These are phyloP conservation scores for Babesia sp. DNA, from an alignment of 169 alveolate species.

Conservation along the genomic window DNA sequence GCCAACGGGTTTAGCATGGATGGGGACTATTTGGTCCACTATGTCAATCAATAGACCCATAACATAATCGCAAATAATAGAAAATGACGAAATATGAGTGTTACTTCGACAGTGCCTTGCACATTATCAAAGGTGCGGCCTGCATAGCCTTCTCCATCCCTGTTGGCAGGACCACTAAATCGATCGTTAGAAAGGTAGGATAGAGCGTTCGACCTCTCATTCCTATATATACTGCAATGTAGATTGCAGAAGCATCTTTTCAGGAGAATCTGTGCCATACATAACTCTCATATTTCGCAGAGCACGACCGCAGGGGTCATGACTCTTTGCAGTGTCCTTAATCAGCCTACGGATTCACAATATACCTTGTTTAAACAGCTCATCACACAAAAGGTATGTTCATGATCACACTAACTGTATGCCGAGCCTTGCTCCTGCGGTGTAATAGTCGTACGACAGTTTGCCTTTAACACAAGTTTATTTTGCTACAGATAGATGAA, in stretches of 20 bases:
- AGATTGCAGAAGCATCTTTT: not conserved
- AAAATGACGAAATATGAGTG: conserved; percentile 61
- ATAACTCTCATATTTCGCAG: conserved; percentile 1
- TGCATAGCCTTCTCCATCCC: conserved; percentile 78
- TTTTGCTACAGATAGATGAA: conserved; percentile 60
- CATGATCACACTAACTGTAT: not conserved
- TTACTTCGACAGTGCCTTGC: conserved; percentile 75
- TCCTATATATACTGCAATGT: not conserved
- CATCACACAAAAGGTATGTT: conserved; percentile 41
- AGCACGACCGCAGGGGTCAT: conserved; percentile 37
- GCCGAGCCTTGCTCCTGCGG: not conserved
- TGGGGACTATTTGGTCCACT: not conserved
- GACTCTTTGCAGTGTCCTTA: conserved; percentile 40
- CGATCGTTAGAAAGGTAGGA: conserved; percentile 64
- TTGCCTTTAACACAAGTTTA: no score
- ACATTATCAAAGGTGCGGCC: conserved; percentile 81
- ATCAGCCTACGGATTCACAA: conserved; percentile 50
- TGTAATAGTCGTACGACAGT: no score
- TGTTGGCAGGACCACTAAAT: conserved; percentile 76
- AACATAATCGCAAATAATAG: not conserved
- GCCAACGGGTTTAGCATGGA: not conserved
- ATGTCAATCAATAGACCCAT: not conserved
- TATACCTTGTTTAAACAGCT: conserved; percentile 54
- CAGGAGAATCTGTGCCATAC: no score
- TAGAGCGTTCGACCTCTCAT: no score